Percentiles rank a stretch among this genome's conserved stretches.
These are phyloP conservation scores for Afroboletus lepidellus DNA, from an alignment of 1,284 basidiomycete species.

Conservation along the genomic window DNA sequence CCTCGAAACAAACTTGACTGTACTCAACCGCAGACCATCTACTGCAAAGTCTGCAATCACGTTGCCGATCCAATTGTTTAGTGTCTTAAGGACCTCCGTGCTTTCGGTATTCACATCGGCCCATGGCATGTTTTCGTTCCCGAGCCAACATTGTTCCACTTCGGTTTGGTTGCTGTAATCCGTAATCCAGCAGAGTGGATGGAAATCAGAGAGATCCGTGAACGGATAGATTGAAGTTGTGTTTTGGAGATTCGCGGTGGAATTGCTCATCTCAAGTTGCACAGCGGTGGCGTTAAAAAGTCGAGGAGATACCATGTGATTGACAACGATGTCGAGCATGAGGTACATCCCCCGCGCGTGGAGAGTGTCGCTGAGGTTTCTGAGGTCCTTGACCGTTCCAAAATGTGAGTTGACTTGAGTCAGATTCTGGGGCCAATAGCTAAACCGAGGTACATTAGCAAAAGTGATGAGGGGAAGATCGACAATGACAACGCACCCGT, in stretches of 20 bases:
- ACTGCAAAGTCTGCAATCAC: slow-evolving; percentile 57
- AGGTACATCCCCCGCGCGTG: slow-evolving; percentile 72
- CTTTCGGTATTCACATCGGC: slow-evolving; percentile 76
- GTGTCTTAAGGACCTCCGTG: slow-evolving; percentile 46
- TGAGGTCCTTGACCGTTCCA: slow-evolving; percentile 63
- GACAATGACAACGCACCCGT: slow-evolving; percentile 43
- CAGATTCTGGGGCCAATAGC: slow-evolving; percentile 64
- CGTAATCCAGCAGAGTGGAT: slow-evolving; percentile 39
- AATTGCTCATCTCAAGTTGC: slow-evolving; percentile 25
- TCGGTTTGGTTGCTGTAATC: slow-evolving; percentile 64
- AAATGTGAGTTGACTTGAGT: slow-evolving; percentile 63
- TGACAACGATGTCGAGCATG: slow-evolving; percentile 79
- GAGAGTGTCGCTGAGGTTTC: slow-evolving; percentile 56
- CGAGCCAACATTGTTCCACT: slow-evolving; percentile 77
- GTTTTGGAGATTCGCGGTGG: slow-evolving; percentile 37
- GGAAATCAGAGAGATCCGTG: slow-evolving; percentile 34
- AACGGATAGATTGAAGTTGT: slow-evolving; percentile 38
- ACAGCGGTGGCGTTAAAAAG: slow-evolving; percentile 30
- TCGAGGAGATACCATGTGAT: slow-evolving; percentile 55
- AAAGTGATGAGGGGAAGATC: not conserved
- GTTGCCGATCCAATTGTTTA: slow-evolving; percentile 58
- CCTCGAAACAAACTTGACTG: slow-evolving; percentile 56
- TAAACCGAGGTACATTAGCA: slow-evolving; percentile 10
- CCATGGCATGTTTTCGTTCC: slow-evolving; percentile 59
- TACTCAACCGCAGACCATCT: slow-evolving; percentile 55